Base-by-base conservation (phyloP, 2,329 filamentous ascomycete genomes). In the Penicillium sp. region DNA sequence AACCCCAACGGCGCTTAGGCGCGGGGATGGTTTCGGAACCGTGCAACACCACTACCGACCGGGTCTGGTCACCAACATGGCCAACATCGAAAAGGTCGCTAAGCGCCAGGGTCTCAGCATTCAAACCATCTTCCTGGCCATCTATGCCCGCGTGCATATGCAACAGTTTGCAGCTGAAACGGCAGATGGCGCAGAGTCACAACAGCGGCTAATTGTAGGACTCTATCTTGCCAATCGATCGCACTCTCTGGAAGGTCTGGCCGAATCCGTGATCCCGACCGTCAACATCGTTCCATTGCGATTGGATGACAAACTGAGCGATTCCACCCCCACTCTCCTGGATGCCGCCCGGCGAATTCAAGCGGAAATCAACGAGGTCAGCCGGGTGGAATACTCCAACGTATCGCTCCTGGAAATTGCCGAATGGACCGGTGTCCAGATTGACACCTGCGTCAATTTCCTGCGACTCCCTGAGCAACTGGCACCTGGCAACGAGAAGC, bases 391-490 rank as follows among this genome's bases (percentile, higher is more conserved):
- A 44, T 84, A 85, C 65, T 80, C 82, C 0, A 76, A 76, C 1
- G 85, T 84, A 0, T 84, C 84, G 1, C 74, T 96, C 1, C 84
- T 83, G 75, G 87, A 96, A 68, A 86, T 96, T 36, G 72, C 79
- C 18, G 71, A 79, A 14, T 96, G 91, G 91, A 93, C 89, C 0
- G 88, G 88, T 0, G 73, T 91, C 2, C 77, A 72, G 50, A 71
- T 96, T 1, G 82, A 89, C 61, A 85, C 82, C 0, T 93, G 90
- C 73, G 85, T 96, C 63, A 97, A 97, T 69, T 94, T 96, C 60
- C 72, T 96, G 16, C 84, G 79, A 48, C 70, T 85, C 5, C 81
- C 81, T 1, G 75, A 74, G 39, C 57, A 64, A 55, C 57, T 5
- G 50, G 53, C 18, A 42, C 22, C 38, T 13, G 39, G 44, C 47